phyloP scores from a whole-genome alignment of 495 filamentous ascomycete species.

The Viridothelium virens region DNA sequence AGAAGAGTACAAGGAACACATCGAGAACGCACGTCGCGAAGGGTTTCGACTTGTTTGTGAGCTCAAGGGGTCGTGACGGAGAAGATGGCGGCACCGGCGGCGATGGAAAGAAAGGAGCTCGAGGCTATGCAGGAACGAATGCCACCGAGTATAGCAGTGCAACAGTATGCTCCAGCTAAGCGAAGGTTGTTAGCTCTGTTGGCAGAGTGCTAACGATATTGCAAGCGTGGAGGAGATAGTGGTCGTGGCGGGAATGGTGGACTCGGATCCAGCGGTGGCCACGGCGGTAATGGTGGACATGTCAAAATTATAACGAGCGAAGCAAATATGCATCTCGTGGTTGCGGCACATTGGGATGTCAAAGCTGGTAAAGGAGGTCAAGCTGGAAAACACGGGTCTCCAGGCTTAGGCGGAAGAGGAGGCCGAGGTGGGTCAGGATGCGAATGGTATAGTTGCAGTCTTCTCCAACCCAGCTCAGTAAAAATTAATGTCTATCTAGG shows the following conservation, averaged over 20 bases:
- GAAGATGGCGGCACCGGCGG: neutral
- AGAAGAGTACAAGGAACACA: neutral
- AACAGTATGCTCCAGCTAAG: neutral
- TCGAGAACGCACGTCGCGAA: neutral
- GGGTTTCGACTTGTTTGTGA: neutral
- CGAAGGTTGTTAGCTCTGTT: neutral
- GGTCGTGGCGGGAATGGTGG: neutral
- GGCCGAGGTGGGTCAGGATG: neutral
- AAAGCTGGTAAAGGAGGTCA: neutral
- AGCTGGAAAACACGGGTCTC: neutral
- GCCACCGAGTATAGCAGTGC: neutral
- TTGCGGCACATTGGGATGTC: neutral
- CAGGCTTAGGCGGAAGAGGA: neutral
- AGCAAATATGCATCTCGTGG: neutral
- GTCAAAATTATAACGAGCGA: neutral
- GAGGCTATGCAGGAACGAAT: neutral
- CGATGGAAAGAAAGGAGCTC: neutral
- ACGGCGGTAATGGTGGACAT: neutral
- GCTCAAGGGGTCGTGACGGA: neutral
- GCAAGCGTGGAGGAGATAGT: neutral
- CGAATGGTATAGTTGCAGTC: neutral
- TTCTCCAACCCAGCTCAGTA: neutral
- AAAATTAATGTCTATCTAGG: neutral
- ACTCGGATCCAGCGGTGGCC: neutral
- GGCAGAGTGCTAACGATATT: neutral